Conservation (phyloP, 805 yeast species). For the Phaffomyces opuntiae region DNA sequence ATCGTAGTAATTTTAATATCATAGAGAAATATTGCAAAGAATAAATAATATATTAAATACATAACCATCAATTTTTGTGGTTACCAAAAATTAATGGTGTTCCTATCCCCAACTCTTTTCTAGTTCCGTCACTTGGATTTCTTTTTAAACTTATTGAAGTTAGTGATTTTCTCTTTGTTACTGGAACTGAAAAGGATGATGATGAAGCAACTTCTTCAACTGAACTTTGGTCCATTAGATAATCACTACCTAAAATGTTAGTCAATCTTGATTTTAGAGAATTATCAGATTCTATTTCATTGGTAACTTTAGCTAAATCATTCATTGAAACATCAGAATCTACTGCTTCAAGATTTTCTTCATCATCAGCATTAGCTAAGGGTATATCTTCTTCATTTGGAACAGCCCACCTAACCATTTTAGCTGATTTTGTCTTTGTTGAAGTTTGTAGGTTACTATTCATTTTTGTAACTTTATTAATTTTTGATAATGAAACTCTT, state of each 20-base stretch:
- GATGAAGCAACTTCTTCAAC: conserved; percentile 4
- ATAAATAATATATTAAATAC: too few relatives aligned
- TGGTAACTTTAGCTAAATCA: conserved; percentile 19
- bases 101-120: too few relatives aligned
- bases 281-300: conserved; percentile 13
- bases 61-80: too few relatives aligned
- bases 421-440: conserved; percentile 21
- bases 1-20: too few relatives aligned
- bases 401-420: conserved; percentile 43
- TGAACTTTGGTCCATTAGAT: conserved; percentile 13
- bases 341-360: conserved; percentile 2
- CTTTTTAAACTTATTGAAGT: conserved; percentile 12
- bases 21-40: too few relatives aligned
- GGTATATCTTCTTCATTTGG: conserved; percentile 17
- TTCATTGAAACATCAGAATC: conserved; percentile 22
- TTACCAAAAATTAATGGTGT: too few relatives aligned
- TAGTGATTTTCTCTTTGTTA: conserved; percentile 19
- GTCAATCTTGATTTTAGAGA: background rate
- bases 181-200: conserved; percentile 6
- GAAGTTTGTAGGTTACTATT: conserved; percentile 14
- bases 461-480: conserved; percentile 7
- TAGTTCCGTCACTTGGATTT: background rate
- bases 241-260: conserved; percentile 1
- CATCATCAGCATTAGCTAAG: background rate
- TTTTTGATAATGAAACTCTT: conserved; percentile 17